Base-by-base conservation (phyloP, 495 filamentous ascomycete genomes). In the Penicillium coffeae region DNA sequence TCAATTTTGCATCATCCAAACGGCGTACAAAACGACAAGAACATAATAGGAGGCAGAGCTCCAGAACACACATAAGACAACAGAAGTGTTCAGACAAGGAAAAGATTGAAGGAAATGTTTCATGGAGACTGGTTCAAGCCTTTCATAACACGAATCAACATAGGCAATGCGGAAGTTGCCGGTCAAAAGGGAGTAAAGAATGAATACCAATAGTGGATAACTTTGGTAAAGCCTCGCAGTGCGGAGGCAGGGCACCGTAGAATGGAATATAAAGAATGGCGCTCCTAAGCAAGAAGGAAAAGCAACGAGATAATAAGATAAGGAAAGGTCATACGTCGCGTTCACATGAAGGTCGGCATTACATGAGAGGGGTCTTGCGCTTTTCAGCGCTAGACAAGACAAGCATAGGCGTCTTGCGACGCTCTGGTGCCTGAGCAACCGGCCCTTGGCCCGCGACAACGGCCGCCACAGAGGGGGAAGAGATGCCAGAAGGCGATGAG, bases 361-460 rank as follows among this genome's bases (percentile, higher is more conserved):
- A 73, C 63, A 73, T 66, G 60, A 85, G 71, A 40, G 83, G 76
- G 64, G 80, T 87, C 76, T 89, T 95, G 62, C 90, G 86, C 82
- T 95, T 95, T 72, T 94, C 90, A 47, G 87, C 88, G 62, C 83
- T 89, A 48, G 84, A 90, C 40, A 95, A 78, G 50, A 96, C 86
- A 64, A 95, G 81, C 77, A 89, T 85, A 9, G 89, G 85, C 41
- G 85, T 87, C 78, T 85, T 92, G 62, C 87, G 86, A 62, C 85
- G 79, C 40, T 83, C 83, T 34, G 78, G 77, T 55, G 67, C 70
- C 53, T 73, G 70, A 42, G 62, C 55, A 51, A 54, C 63, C 48
- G 66, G 68, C 52, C 68, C 71, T 60, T 74, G 70, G 41, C 70
- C 68, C 44, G 72, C 71, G 55, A 75, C 72, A 54, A 75, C 67